A percentile compares a stretch with the other conserved stretches of the same genome.
phyloP scores from a whole-genome alignment of 2,329 filamentous ascomycete genomes.

The Paraphoma chrysanthemicola region DNA sequence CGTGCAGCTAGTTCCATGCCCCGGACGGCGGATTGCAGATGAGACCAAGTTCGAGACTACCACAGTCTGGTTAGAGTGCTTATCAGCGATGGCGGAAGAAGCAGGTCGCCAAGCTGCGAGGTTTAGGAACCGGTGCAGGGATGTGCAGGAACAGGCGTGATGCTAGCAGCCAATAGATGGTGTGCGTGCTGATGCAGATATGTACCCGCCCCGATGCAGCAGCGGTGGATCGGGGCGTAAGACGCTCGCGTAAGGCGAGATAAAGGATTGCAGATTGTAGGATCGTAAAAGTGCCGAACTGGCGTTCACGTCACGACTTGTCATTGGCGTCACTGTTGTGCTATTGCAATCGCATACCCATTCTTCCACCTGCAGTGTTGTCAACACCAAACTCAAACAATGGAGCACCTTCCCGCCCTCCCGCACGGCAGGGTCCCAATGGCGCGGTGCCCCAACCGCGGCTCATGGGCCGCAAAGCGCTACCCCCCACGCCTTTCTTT shows the following conservation, averaged over 20 bases:
- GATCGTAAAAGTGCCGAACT: neutral
- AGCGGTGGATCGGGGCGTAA: constrained; percentile 4
- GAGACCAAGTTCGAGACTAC: neutral
- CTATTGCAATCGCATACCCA: neutral
- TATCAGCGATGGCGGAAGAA: constrained; percentile 11
- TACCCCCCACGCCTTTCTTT: constrained; percentile 10
- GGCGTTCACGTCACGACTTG: neutral
- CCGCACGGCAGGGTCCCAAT: constrained; percentile 14
- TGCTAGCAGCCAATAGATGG: constrained; percentile 12
- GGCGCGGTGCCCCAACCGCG: neutral
- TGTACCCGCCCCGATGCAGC: constrained; percentile 7
- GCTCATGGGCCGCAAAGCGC: constrained; percentile 9
- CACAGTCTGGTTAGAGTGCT: constrained; percentile 4
- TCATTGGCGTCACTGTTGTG: neutral
- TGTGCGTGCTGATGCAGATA: constrained; percentile 6
- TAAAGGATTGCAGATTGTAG: constrained; percentile 4
- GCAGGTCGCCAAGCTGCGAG: neutral
- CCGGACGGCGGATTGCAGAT: neutral
- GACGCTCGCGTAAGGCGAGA: constrained; percentile 17
- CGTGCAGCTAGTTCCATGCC: neutral
- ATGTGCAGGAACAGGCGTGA: constrained; percentile 11
- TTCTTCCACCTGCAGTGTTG: neutral
- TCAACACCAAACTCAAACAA: neutral
- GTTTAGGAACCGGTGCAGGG: neutral
- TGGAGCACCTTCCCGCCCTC: constrained; percentile 12